Evolutionary conservation across 2,329 filamentous ascomycete genomes (phyloP), one percentile per base, ranked within the genome.

Genomic region (Sporothrix pseudoabietina): DNA sequence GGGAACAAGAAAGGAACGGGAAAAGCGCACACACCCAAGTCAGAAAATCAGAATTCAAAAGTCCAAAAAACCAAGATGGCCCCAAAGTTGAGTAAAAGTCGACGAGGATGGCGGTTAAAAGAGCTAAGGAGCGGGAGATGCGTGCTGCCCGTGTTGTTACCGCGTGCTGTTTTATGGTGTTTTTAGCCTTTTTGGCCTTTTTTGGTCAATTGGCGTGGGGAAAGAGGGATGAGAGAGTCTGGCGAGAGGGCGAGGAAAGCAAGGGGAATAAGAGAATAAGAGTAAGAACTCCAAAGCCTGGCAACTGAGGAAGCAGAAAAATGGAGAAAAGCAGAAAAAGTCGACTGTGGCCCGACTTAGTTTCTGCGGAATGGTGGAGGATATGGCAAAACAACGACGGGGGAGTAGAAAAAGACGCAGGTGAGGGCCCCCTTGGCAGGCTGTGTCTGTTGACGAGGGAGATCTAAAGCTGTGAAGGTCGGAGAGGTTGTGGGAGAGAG

Each of bases 391-490:
- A 66, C 14, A 5, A 65, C 61, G 22, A 63, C 30, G n/a, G 55
- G 41, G 57, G 71, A 49, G 61, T 72, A 44, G 65, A 72, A 72
- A 72, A 72, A 72, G 39, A 65, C 44, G 35, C 49, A 65, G 30
- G 6, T 30, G 44, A 44, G 61, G 2, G 35, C 14, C 22, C 19
- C 39, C 16, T 52, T 39, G 49, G 32, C 32, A 54, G 47, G 10
- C 22, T 14, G 57, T 49, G 47, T 3, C 22, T 8, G 57, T 49
- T 14, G 30, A 22, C 7, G 70, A 71, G 26, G 16, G 52, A 47
- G 35, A 52, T 41, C 59, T 3, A 41, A 41, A 44, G 19, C n/a
- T 41, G 32, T 35, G 7, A 22, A 63, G 10, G 16, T 44, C 35
- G 59, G 22, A 22, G 39, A 4, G 59, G 19, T 12, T 12, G 59